These are phyloP conservation scores for Polyporus arcularius DNA, from an alignment of 768 basidiomycete species.

Conservation along the genomic window DNA sequence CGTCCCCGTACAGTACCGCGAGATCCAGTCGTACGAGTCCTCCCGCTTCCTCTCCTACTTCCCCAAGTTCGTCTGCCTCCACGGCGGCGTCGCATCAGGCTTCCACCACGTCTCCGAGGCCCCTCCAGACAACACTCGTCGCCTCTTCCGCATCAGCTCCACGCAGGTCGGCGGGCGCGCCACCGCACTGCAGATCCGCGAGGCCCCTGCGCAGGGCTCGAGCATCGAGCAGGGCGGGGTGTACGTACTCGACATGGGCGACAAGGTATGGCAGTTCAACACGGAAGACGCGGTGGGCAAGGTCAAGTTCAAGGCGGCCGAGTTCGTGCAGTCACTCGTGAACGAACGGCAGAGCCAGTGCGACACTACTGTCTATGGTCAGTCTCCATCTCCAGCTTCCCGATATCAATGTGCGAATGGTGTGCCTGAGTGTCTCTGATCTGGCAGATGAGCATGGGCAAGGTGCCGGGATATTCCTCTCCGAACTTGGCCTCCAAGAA, in stretches of 20 bases:
- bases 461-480: constrained; percentile 49
- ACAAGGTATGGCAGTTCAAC: constrained; percentile 55
- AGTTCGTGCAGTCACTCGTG: constrained; percentile 53
- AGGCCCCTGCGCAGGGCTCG: constrained; percentile 45
- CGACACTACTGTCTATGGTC: constrained; percentile 52
- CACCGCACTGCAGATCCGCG: constrained; percentile 40
- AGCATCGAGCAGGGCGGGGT: constrained; percentile 57
- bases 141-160: constrained; percentile 52
- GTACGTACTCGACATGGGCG: constrained; percentile 61
- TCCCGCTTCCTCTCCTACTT: constrained; percentile 52
- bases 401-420: background rate
- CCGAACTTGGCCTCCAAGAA: constrained; percentile 42
- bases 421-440: background rate
- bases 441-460: constrained; percentile 51
- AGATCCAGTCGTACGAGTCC: constrained; percentile 62
- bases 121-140: constrained; percentile 46
- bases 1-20: constrained; percentile 60
- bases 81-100: constrained; percentile 51
- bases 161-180: constrained; percentile 5
- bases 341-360: constrained; percentile 42
- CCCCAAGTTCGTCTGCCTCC: constrained; percentile 45
- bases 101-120: constrained; percentile 50
- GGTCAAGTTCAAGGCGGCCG: constrained; percentile 62
- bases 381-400: constrained; percentile 12
- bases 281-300: constrained; percentile 54